Evolutionary conservation across 2,329 filamentous ascomycete species (phyloP).

Genomic region (Diaporthe longicolla): DNA sequence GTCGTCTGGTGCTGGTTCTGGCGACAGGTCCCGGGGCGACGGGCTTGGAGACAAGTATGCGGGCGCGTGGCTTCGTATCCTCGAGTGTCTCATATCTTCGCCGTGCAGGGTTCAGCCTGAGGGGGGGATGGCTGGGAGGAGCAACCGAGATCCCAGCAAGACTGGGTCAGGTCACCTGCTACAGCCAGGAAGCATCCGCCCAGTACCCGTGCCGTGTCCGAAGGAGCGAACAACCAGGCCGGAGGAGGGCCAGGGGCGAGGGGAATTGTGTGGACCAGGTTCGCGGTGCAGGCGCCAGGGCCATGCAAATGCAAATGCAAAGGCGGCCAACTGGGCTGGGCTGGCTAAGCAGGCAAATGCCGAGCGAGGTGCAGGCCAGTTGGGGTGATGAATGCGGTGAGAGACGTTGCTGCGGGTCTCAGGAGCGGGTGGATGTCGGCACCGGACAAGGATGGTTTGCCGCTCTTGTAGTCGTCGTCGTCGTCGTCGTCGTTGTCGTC

Average conservation of each 20-base stretch:
- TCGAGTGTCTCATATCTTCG: constrained; percentile 62
- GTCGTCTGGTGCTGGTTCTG: constrained; percentile 60
- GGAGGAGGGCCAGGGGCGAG: not conserved
- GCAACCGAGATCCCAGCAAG: constrained; percentile 46
- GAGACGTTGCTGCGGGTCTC: constrained; percentile 18
- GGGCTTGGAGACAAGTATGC: constrained; percentile 59
- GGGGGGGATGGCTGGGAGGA: constrained; percentile 44
- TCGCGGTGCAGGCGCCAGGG: constrained; percentile 3
- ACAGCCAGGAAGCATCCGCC: constrained; percentile 29
- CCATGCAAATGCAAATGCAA: constrained; percentile 20
- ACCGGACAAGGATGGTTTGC: constrained; percentile 10
- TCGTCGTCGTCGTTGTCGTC: not conserved
- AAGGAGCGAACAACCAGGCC: not conserved
- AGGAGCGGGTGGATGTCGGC: constrained; percentile 33
- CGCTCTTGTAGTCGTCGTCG: not conserved
- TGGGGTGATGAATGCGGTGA: constrained; percentile 6
- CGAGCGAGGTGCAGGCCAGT: constrained; percentile 33
- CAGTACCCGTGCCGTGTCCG: not conserved
- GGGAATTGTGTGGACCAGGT: not conserved
- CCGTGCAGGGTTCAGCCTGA: not conserved
- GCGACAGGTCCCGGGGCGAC: constrained; percentile 58
- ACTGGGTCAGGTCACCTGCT: constrained; percentile 39
- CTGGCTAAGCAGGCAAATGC: constrained; percentile 21
- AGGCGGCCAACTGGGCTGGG: constrained; percentile 21
- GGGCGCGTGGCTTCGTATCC: constrained; percentile 61